Base-by-base conservation (phyloP, 768 basidiomycete species). In the Pulveroboletus sp. region DNA sequence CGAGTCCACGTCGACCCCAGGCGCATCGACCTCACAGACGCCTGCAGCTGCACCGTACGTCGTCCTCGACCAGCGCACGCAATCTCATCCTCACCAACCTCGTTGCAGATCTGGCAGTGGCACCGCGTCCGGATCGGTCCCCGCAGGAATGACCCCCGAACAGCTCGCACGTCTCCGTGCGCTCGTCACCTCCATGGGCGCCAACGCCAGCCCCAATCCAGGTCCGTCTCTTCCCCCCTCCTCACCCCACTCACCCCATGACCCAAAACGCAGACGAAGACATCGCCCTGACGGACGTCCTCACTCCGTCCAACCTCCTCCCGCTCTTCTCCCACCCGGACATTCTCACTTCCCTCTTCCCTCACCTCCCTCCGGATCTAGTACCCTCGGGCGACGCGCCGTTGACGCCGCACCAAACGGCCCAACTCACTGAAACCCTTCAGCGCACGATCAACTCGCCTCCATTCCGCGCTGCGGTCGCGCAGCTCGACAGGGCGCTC, bases 401-500 rank as follows among this genome's bases (percentile, higher is more conserved):
- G 5, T 14, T 55, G 38, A 64, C 65, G 5, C 54, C 60, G 0
- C 53, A 67, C 1, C 60, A 67, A 41, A 58, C 48, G 1, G 51
- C 52, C 3, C 60, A 58, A 24, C 59, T 61, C 7, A 59, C 63
- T 1, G 84, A 91, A 45, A 82, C 74, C 4, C 72, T 96, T 7
- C 76, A 85, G 47, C 81, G 81, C 29, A 82, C 93, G 56, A 81
- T 94, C 52, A 79, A 82, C 51, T 89, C 88, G 2, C 86, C 89
- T 1, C 92, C 89, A 58, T 93, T 94, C 70, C 84, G 86, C 51
- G 72, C 80, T 6, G 85, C 89, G 2, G 87, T 93, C 17, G 72
- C 79, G 3, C 87, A 79, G 63, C 78, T 96, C 40, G 93, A 96
- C 63, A 83, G 86, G 61, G 93, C 91, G 6, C 73, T 96, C 47